These are phyloP conservation scores for Claviceps lovelessii DNA, from an alignment of 2,329 filamentous ascomycete genomes.

Conservation along the genomic window DNA sequence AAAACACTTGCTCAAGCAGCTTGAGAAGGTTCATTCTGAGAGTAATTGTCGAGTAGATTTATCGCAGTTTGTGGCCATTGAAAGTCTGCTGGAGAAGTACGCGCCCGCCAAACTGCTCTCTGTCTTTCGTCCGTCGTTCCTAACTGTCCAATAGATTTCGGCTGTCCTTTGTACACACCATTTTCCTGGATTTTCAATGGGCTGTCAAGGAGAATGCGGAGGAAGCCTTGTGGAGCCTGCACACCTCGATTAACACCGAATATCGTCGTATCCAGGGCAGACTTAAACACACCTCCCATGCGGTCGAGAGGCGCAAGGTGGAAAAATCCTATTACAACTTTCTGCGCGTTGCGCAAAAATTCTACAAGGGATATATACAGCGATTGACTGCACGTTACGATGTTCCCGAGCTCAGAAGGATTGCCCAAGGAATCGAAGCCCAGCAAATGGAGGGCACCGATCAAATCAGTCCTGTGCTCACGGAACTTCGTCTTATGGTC, in stretches of 20 bases:
- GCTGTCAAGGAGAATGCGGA: constrained; percentile 52
- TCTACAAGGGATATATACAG: constrained; percentile 77
- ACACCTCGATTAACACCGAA: constrained; percentile 61
- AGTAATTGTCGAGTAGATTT: constrained; percentile 22
- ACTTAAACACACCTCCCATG: constrained; percentile 35
- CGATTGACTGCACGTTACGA: constrained; percentile 51
- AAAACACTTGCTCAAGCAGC: constrained; percentile 27
- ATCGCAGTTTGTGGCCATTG: constrained; percentile 29
- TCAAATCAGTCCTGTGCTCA: constrained; percentile 28
- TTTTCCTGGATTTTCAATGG: constrained; percentile 58
- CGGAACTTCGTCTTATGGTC: constrained; percentile 42
- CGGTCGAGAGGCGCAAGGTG: constrained; percentile 57
- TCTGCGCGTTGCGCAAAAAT: constrained; percentile 73
- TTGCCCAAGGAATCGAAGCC: constrained; percentile 27
- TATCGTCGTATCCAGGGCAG: constrained; percentile 57
- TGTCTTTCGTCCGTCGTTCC: neutral
- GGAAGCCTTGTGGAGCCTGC: constrained; percentile 60
- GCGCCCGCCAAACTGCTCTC: constrained; percentile 15
- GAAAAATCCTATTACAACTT: constrained; percentile 73
- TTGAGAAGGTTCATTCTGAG: constrained; percentile 27
- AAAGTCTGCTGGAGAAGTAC: constrained; percentile 23
- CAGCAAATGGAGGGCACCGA: constrained; percentile 28
- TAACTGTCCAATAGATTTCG: constrained; percentile 34
- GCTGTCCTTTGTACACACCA: constrained; percentile 53
- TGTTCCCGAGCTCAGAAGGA: constrained; percentile 34